Conservation (phyloP, 106 monocot species). For the Dendrobium officinale region DNA sequence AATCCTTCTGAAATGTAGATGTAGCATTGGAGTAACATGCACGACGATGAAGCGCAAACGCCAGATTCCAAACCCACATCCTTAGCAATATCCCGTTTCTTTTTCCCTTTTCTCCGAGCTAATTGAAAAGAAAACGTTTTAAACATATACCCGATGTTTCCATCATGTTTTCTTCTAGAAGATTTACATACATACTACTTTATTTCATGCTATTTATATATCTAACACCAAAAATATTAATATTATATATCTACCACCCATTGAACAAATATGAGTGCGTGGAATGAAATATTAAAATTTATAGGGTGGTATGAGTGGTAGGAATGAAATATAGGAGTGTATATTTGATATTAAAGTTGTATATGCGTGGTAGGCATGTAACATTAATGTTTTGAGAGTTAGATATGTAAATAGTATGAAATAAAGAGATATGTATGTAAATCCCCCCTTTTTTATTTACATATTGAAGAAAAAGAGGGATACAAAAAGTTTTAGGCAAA, state of each 20-base stretch:
- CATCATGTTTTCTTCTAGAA: background rate
- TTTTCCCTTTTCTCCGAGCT: slow-evolving; percentile 83
- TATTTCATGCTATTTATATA: no score
- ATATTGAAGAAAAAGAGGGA: background rate
- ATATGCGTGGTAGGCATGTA: no score
- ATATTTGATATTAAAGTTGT: no score
- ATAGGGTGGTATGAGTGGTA: no score
- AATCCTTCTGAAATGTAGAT: slow-evolving; percentile 71
- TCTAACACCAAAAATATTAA: no score
- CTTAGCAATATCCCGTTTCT: slow-evolving; percentile 57
- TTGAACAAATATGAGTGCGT: no score
- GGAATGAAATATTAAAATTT: no score
- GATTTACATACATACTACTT: background rate
- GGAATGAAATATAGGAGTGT: no score
- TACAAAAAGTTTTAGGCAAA: background rate
- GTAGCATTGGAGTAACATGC: slow-evolving; percentile 78
- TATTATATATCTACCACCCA: no score
- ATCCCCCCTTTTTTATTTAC: background rate
- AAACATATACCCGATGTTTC: background rate
- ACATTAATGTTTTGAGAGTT: no score
- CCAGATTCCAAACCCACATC: slow-evolving; percentile 21
- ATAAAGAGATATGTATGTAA: no score
- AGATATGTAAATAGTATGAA: no score
- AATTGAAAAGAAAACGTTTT: background rate
- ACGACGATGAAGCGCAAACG: slow-evolving; percentile 30